Percentiles rank a stretch among this genome's conserved stretches.
Conservation (phyloP, 2,329 filamentous ascomycete species). For the Cladosporium colombiae region DNA sequence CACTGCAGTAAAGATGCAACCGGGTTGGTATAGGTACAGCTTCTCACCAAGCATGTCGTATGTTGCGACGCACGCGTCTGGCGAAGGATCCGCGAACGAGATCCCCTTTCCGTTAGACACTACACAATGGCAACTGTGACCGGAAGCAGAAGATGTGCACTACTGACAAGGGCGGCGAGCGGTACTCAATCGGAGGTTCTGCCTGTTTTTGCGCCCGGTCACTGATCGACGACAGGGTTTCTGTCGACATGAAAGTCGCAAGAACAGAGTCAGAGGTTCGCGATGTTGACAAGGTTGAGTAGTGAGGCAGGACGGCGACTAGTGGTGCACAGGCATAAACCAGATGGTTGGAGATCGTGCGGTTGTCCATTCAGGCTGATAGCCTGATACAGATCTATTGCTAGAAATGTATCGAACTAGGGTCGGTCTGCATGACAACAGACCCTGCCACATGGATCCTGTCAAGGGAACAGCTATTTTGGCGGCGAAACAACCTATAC, state of each 20-base stretch:
- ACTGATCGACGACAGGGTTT: constrained; percentile 18
- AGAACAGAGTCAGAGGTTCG: constrained; percentile 12
- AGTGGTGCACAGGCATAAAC: not conserved
- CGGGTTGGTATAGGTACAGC: constrained; percentile 21
- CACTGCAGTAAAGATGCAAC: constrained; percentile 21
- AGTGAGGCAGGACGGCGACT: not conserved
- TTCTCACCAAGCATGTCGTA: constrained; percentile 23
- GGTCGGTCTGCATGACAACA: not conserved
- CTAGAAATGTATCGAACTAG: not conserved
- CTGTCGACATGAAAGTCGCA: constrained; percentile 2
- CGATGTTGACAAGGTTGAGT: constrained; percentile 5
- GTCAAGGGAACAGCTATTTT: not conserved
- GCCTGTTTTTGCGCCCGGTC: constrained; percentile 27
- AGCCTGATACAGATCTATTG: not conserved
- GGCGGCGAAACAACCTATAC: not conserved
- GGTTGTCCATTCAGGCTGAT: constrained; percentile 6
- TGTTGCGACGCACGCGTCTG: constrained; percentile 12
- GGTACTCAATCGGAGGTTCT: constrained; percentile 38
- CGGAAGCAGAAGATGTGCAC: constrained; percentile 29
- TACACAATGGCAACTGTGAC: constrained; percentile 30
- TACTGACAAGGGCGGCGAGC: constrained; percentile 29
- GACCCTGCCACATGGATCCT: not conserved
- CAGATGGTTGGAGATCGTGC: constrained; percentile 7
- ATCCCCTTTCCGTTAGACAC: constrained; percentile 27
- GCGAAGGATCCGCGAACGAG: constrained; percentile 15